A percentile compares a stretch with the other conserved stretches of the same genome.
Evolutionary conservation across 805 yeast genomes (phyloP).

Genomic region (Dipodascus albidus): DNA sequence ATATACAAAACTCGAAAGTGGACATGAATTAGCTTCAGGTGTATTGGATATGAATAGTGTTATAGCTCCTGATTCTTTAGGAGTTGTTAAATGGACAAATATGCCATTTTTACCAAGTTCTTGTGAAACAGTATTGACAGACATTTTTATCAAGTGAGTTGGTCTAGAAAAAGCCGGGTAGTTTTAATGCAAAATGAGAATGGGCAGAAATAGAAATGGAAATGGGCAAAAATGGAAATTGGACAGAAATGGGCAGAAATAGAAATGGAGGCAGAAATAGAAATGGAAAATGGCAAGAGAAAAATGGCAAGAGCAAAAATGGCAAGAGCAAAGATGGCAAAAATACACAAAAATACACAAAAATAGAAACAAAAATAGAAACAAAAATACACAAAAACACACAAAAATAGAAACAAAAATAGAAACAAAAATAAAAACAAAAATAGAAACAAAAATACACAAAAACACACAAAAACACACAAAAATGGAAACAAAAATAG

Average conservation of each 20-base stretch:
- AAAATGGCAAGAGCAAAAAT: too few relatives aligned
- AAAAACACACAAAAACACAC: too few relatives aligned
- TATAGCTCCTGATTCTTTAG: slow-evolving; percentile 6
- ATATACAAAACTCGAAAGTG: neutral
- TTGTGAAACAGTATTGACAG: slow-evolving; percentile 5
- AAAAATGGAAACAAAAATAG: neutral
- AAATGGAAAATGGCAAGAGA: too few relatives aligned
- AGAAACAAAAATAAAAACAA: neutral
- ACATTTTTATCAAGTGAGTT: too few relatives aligned
- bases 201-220: too few relatives aligned
- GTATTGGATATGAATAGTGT: slow-evolving; percentile 5
- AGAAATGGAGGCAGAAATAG: too few relatives aligned
- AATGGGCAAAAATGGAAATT: too few relatives aligned
- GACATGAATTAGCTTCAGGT: neutral
- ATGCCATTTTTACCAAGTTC: slow-evolving; percentile 6
- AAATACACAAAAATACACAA: too few relatives aligned
- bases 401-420: neutral
- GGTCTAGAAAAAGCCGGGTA: too few relatives aligned
- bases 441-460: neutral
- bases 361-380: too few relatives aligned
- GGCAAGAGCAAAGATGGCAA: neutral
- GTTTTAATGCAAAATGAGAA: too few relatives aligned
- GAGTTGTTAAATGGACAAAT: slow-evolving; percentile 10
- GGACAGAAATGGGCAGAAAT: too few relatives aligned
- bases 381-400: neutral